Percentiles rank a stretch among this genome's conserved stretches.
Conservation (phyloP, 306 rosid species). For the Coriaria nepalensis region DNA sequence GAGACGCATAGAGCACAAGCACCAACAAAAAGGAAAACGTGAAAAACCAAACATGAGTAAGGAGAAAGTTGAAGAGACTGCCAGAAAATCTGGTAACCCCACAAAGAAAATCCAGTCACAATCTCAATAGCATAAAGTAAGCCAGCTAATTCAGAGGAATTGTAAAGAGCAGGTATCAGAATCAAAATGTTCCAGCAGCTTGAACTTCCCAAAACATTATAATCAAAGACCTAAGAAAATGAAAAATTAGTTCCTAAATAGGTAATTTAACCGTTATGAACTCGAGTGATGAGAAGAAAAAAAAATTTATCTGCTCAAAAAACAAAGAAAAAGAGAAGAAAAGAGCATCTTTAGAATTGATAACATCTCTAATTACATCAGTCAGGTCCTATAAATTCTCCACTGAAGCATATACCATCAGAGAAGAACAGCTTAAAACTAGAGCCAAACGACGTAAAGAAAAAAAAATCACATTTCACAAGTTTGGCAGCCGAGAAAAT, state of each 20-base stretch:
- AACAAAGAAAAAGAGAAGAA: conserved; percentile 10
- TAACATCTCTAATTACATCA: conserved; percentile 37
- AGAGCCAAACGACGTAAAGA: conserved; percentile 14
- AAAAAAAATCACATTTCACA: neutral
- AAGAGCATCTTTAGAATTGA: conserved; percentile 32
- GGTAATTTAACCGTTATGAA: conserved; percentile 16
- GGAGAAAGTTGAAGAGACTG: conserved; percentile 27
- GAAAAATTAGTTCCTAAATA: conserved; percentile 4
- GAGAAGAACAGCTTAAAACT: conserved; percentile 12
- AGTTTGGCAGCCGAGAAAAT: too few species aligned
- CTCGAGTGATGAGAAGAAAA: conserved; percentile 25
- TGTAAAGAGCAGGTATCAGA: conserved; percentile 61
- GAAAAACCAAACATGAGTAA: conserved; percentile 58
- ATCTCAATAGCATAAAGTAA: conserved; percentile 44
- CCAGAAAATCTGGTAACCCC: conserved; percentile 32
- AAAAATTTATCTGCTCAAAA: conserved; percentile 25
- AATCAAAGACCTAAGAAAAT: conserved; percentile 4
- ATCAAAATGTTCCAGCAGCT: conserved; percentile 57
- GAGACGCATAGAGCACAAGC: conserved; percentile 27
- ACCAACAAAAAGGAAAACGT: conserved; percentile 43
- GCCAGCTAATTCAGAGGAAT: conserved; percentile 29
- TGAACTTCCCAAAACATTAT: conserved; percentile 27
- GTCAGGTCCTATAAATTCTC: conserved; percentile 26
- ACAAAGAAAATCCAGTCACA: conserved; percentile 22
- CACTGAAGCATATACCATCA: conserved; percentile 8